phyloP scores from a whole-genome alignment of 2,329 filamentous ascomycete species.

The Penicillium sp. region DNA sequence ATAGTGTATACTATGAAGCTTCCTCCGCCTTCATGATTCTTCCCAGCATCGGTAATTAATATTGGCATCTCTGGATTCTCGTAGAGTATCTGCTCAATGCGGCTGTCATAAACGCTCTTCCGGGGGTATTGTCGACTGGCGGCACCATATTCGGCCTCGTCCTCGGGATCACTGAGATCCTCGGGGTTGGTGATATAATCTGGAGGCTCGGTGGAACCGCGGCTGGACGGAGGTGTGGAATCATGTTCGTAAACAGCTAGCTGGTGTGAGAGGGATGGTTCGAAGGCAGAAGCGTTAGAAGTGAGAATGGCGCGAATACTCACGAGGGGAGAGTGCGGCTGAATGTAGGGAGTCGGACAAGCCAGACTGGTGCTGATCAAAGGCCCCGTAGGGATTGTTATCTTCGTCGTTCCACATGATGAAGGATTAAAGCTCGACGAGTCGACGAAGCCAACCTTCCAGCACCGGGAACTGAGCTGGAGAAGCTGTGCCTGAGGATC shows the following conservation, averaged over 20 bases:
- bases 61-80: constrained; percentile 89
- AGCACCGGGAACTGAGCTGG: constrained; percentile 8
- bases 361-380: constrained; percentile 79
- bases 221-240: constrained; percentile 64
- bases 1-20: constrained; percentile 98
- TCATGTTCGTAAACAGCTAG: constrained; percentile 57
- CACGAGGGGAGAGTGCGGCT: constrained; percentile 47
- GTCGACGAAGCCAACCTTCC: constrained; percentile 1
- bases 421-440: constrained; percentile 12
- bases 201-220: constrained; percentile 63
- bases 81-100: constrained; percentile 95
- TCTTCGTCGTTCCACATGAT: constrained; percentile 99
- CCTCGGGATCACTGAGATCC: constrained; percentile 59
- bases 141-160: constrained; percentile 49
- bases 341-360: constrained; percentile 66
- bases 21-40: constrained; percentile 86
- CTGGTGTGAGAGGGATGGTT: not conserved
- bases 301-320: constrained; percentile 34
- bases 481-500: constrained; percentile 24
- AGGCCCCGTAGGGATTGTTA: constrained; percentile 96
- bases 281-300: constrained; percentile 12
- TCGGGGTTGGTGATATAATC: constrained; percentile 52
- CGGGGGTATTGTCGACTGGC: constrained; percentile 49
- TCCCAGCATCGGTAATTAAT: constrained; percentile 89
- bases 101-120: constrained; percentile 86